phyloP scores from a whole-genome alignment of 208 protist species.

The Trypanosoma lewisi region DNA sequence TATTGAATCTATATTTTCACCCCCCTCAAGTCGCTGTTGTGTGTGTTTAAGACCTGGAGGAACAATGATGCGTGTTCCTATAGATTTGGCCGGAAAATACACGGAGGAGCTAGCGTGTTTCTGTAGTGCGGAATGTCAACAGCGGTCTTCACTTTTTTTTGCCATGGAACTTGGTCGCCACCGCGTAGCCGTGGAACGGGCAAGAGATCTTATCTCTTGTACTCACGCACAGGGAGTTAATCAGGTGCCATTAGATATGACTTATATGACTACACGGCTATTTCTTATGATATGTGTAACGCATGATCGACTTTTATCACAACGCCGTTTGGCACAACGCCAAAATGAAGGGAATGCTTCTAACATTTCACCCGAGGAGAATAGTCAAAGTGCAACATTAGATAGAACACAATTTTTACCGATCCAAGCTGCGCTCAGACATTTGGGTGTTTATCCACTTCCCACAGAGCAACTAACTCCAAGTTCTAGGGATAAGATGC shows the following conservation, averaged over 20 bases:
- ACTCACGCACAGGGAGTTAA: slow-evolving; percentile 36
- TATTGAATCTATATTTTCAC: slow-evolving; percentile 44
- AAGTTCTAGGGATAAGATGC: slow-evolving; percentile 10
- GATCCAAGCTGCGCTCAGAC: slow-evolving; percentile 22
- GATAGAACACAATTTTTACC: background rate
- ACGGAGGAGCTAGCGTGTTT: slow-evolving; percentile 8
- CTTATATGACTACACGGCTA: slow-evolving; percentile 59
- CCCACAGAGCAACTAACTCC: slow-evolving; percentile 21
- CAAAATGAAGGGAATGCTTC: slow-evolving; percentile 3
- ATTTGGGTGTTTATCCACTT: slow-evolving; percentile 36
- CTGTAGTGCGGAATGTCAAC: slow-evolving; percentile 36
- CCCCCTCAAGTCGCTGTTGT: slow-evolving; percentile 33
- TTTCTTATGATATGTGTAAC: slow-evolving; percentile 70
- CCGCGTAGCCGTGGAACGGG: slow-evolving; percentile 31
- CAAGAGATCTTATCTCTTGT: slow-evolving; percentile 37
- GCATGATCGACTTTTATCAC: slow-evolving; percentile 39
- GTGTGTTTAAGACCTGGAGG: slow-evolving; percentile 38
- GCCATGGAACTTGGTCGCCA: slow-evolving; percentile 40
- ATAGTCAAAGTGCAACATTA: slow-evolving; percentile 7
- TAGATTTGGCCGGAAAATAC: slow-evolving; percentile 4
- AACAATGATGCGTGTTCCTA: slow-evolving; percentile 18
- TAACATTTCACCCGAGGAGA: slow-evolving; percentile 6
- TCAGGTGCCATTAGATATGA: slow-evolving; percentile 54
- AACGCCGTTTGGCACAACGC: background rate
- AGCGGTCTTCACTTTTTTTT: slow-evolving; percentile 37